phyloP scores from a whole-genome alignment of 2,329 filamentous ascomycete genomes.

The Teratosphaeria viscida region DNA sequence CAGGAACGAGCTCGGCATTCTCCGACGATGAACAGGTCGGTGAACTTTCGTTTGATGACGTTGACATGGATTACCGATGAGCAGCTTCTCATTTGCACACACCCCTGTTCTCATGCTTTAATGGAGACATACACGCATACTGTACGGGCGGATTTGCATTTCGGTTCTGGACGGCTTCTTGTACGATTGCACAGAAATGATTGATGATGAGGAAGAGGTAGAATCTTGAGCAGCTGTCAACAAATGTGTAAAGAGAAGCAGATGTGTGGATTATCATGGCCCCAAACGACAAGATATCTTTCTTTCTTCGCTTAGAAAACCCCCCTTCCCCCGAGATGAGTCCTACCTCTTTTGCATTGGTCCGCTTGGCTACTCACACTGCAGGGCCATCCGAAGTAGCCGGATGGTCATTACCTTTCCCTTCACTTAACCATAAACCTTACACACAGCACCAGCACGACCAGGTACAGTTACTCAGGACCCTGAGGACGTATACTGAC shows the following conservation, averaged over 20 bases:
- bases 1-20: slow-evolving; percentile 31
- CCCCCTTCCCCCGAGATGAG: neutral
- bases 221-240: neutral
- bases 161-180: neutral
- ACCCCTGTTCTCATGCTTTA: neutral
- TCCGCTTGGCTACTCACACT: neutral
- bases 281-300: neutral
- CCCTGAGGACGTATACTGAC: slow-evolving; percentile 5
- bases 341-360: neutral
- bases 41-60: slow-evolving; percentile 52
- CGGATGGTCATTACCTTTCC: neutral
- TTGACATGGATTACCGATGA: slow-evolving; percentile 51
- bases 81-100: slow-evolving; percentile 7
- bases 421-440: neutral
- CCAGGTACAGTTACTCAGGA: slow-evolving; percentile 4
- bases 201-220: neutral
- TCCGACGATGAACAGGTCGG: slow-evolving; percentile 54
- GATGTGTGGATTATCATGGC: neutral
- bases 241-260: neutral
- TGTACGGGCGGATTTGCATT: neutral
- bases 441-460: neutral
- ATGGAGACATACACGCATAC: neutral
- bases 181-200: neutral
- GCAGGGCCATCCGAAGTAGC: neutral
- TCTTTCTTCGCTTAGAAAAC: neutral